A percentile compares a stretch with the other conserved stretches of the same genome.
phyloP scores from a whole-genome alignment of 2,329 filamentous ascomycete genomes.

The Rhynchosporium graminicola region DNA sequence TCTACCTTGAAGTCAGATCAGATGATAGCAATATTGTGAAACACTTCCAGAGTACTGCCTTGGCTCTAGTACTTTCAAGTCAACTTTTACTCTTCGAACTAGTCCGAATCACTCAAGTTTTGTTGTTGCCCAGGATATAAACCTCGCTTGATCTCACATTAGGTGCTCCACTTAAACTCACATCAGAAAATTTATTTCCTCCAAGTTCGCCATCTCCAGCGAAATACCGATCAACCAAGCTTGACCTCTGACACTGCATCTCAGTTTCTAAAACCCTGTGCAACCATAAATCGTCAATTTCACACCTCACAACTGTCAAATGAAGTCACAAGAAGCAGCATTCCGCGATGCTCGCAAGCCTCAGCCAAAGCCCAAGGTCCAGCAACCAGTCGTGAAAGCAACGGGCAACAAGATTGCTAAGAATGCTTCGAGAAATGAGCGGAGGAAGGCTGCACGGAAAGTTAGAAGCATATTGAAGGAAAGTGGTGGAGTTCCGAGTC shows the following conservation, averaged over 20 bases:
- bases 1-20: not conserved
- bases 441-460: slow-evolving; percentile 5
- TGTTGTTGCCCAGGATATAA: not conserved
- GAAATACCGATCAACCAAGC: not conserved
- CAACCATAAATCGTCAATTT: not conserved
- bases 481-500: not conserved
- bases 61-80: not conserved
- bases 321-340: slow-evolving; percentile 7
- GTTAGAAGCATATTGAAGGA: slow-evolving; percentile 7
- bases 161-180: not conserved
- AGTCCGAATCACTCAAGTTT: not conserved
- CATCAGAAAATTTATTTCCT: slow-evolving; percentile 8
- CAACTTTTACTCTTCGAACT: not conserved
- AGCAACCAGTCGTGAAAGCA: slow-evolving; percentile 7
- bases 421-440: slow-evolving; percentile 9
- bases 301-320: not conserved
- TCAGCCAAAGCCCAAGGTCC: slow-evolving; percentile 4
- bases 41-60: too few species aligned
- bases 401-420: slow-evolving; percentile 10
- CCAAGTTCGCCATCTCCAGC: not conserved
- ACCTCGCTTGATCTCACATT: not conserved
- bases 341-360: slow-evolving; percentile 13
- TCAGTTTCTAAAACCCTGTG: not conserved
- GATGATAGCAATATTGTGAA: too few species aligned
- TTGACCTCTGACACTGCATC: too few species aligned